phyloP scores from a whole-genome alignment of 495 filamentous ascomycete genomes.

The Hypoxylon trugodes region DNA sequence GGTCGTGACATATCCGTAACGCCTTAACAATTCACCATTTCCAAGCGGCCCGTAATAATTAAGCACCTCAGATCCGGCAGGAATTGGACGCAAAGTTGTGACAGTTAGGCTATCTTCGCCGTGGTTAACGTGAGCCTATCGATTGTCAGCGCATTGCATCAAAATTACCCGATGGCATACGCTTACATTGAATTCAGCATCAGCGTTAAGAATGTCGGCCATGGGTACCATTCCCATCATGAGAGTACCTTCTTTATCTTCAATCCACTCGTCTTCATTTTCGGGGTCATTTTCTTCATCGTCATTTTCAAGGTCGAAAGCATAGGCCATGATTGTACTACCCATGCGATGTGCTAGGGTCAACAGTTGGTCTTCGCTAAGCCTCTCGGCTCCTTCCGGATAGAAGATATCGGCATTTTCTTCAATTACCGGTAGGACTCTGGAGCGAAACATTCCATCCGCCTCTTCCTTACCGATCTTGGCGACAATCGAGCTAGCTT shows the following conservation, averaged over 20 bases:
- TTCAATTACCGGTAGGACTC: constrained; percentile 66
- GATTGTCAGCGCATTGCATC: constrained; percentile 26
- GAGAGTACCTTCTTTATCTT: constrained; percentile 69
- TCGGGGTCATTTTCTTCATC: constrained; percentile 64
- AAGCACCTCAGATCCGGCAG: constrained; percentile 79
- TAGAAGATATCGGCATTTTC: constrained; percentile 57
- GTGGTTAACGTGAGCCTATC: constrained; percentile 73
- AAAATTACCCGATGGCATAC: constrained; percentile 1
- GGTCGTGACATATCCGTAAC: constrained; percentile 88
- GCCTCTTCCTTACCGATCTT: constrained; percentile 82
- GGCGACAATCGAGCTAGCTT: constrained; percentile 75
- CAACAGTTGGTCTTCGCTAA: constrained; percentile 61
- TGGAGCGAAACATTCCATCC: constrained; percentile 69
- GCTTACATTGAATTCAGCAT: constrained; percentile 75
- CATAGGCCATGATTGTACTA: constrained; percentile 91
- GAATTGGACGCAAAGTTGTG: constrained; percentile 70
- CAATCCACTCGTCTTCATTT: constrained; percentile 68
- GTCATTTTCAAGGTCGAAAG: constrained; percentile 77
- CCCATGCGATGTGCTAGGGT: constrained; percentile 79
- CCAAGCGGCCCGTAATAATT: constrained; percentile 92
- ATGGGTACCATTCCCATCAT: constrained; percentile 90
- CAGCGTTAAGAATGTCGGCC: constrained; percentile 92
- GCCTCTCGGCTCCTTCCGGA: constrained; percentile 51
- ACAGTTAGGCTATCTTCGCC: constrained; percentile 70
- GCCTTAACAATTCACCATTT: constrained; percentile 79